phyloP scores from a whole-genome alignment of 2,329 filamentous ascomycete species.

The Cordyceps javanica region DNA sequence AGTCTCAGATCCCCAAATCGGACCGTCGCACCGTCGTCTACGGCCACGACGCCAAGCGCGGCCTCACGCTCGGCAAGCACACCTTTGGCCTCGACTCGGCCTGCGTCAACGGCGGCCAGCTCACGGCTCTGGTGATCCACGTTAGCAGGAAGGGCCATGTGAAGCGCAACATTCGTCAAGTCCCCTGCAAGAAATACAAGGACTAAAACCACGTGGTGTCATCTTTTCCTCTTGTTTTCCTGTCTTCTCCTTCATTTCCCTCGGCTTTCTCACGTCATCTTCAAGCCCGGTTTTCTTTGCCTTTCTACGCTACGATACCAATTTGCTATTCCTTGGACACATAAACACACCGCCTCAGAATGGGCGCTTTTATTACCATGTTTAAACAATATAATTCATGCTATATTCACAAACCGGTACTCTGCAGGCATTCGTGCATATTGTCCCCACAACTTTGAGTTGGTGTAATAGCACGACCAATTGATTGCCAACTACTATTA shows the following conservation, averaged over 20 bases:
- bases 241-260: background rate
- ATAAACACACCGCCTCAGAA: background rate
- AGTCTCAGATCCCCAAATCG: conserved; percentile 28
- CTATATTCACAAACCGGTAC: too few species aligned
- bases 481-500: too few species aligned
- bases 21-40: conserved; percentile 67
- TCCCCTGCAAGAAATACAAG: conserved; percentile 30
- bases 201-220: background rate
- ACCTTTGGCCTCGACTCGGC: conserved; percentile 81
- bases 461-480: too few species aligned
- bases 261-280: too few species aligned
- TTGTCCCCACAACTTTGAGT: too few species aligned
- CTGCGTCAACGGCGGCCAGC: conserved; percentile 67
- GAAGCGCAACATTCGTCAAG: conserved; percentile 33
- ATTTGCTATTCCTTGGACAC: background rate
- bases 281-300: background rate
- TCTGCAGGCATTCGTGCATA: too few species aligned
- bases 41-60: conserved; percentile 74
- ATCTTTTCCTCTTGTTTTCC: background rate
- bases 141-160: conserved; percentile 30
- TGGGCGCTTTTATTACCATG: background rate
- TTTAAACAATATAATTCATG: too few species aligned
- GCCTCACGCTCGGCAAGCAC: conserved; percentile 56
- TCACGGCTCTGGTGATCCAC: conserved; percentile 74
- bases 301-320: conserved; percentile 6